Evolutionary conservation across 2,329 filamentous ascomycete species (phyloP), one percentile per base, ranked within the genome.

Genomic region (Exophiala sp.): DNA sequence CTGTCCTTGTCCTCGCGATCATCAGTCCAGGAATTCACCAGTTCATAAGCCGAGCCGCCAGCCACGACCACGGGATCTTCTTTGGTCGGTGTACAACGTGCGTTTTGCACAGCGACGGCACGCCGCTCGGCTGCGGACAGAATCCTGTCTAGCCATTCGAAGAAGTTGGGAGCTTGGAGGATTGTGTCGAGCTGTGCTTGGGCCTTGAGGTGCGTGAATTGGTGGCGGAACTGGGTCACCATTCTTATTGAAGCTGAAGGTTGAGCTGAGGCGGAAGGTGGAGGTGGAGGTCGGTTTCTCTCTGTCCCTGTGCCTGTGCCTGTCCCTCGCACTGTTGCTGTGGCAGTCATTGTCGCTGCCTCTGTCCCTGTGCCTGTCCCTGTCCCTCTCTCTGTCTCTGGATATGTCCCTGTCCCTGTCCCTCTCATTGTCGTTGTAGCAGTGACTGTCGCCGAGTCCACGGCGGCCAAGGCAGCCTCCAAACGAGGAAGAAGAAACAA

Each of bases 1-100:
- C n/a, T n/a, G n/a, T n/a, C n/a, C n/a, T n/a, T n/a, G n/a, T n/a
- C n/a, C n/a, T n/a, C n/a, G n/a, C n/a, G n/a, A n/a, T 51, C 23
- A 9, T 55, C 35, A 9, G 50, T 22, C n/a, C 50, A 56, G 8
- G 53, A 50, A 40, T 56, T 50, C 35, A 56, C 43, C 13, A 56
- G 43, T 29, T 56, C 53, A 32, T 50, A 53, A 2, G 53, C 53
- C 24, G 53, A 47, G 9, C 29, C 46, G 13, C 42, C 41, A 3
- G 21, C 24, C 5, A 40, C 22, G 2, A 16, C 24, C 19, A 23
- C 23, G n/a, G n/a, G n/a, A n/a, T 18, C 35, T 40, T 8, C 10
- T n/a, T 37, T 21, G 18, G 27, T 27, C 10, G 7, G 5, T 8
- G 2, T 23, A 9, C 9, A 19, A 3, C 16, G 34, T 8, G 34